Evolutionary conservation across 2,329 filamentous ascomycete species (phyloP).

Genomic region (Phoma herbarum): DNA sequence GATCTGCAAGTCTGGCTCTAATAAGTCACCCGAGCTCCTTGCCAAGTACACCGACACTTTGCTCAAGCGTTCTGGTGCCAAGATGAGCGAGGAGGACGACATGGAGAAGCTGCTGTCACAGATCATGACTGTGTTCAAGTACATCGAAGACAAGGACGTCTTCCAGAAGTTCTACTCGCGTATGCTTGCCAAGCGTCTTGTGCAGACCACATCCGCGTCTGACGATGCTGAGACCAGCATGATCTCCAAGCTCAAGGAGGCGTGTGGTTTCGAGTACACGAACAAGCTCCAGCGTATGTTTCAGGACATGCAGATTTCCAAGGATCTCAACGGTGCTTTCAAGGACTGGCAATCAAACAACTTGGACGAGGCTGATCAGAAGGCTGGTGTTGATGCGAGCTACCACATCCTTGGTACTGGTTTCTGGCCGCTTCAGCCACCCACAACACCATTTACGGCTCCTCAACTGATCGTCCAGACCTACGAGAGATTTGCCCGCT

Average conservation of each 20-base stretch:
- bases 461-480: constrained; percentile 85
- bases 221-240: constrained; percentile 98
- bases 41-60: constrained; percentile 95
- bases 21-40: constrained; percentile 91
- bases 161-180: constrained; percentile 99
- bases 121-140: constrained; percentile 99
- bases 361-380: constrained; percentile 71
- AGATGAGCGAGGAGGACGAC: constrained; percentile 91
- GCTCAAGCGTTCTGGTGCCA: constrained; percentile 84
- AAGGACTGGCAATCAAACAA: constrained; percentile 75
- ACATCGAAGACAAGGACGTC: constrained; percentile 99
- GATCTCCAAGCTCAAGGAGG: constrained; percentile 99
- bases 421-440: constrained; percentile 93
- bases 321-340: constrained; percentile 92
- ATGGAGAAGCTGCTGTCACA: constrained; percentile 87
- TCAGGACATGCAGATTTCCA: constrained; percentile 99
- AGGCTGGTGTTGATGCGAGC: constrained; percentile 79
- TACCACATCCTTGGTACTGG: constrained; percentile 95
- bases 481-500: constrained; percentile 86
- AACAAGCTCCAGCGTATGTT: constrained; percentile 99
- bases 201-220: constrained; percentile 93
- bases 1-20: constrained; percentile 91
- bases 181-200: constrained; percentile 92
- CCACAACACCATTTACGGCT: constrained; percentile 86
- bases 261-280: constrained; percentile 98